Conservation (phyloP, 1,139 yeast genomes). For the Saccharomyces hybrid region DNA sequence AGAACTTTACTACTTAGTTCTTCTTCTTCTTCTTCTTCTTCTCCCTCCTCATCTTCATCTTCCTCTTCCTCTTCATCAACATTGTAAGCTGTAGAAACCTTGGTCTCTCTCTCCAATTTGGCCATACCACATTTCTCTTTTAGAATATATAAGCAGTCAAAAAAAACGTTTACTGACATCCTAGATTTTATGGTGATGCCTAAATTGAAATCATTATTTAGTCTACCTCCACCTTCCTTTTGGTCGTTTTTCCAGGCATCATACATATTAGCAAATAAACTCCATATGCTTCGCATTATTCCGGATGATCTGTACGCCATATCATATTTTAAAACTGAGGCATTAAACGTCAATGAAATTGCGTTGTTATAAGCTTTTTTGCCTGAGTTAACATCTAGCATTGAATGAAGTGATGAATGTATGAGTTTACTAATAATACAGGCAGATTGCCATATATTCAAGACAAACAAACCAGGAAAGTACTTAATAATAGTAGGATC, state of each 20-base stretch:
- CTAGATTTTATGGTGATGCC: slow-evolving; percentile 63
- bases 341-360: slow-evolving; percentile 60
- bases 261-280: slow-evolving; percentile 48
- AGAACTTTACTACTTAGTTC: slow-evolving; percentile 29
- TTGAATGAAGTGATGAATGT: slow-evolving; percentile 62
- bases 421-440: slow-evolving; percentile 72
- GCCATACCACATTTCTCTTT: slow-evolving; percentile 85
- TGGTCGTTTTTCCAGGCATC: slow-evolving; percentile 28
- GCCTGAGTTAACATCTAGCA: slow-evolving; percentile 67
- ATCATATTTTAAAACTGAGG: slow-evolving; percentile 84
- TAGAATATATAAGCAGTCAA: slow-evolving; percentile 77
- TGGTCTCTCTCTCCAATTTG: slow-evolving; percentile 37
- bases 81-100: slow-evolving; percentile 4
- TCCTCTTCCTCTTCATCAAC: slow-evolving; percentile 12
- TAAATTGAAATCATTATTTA: slow-evolving; percentile 26
- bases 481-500: slow-evolving; percentile 62
- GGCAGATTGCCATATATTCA: slow-evolving; percentile 87
- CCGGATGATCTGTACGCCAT: slow-evolving; percentile 90
- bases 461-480: slow-evolving; percentile 74
- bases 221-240: slow-evolving; percentile 17
- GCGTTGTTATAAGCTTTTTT: slow-evolving; percentile 65
- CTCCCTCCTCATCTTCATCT: slow-evolving; percentile 22
- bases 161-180: slow-evolving; percentile 73
- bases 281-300: slow-evolving; percentile 93
- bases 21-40: slow-evolving; percentile 17